A percentile compares a stretch with the other conserved stretches of the same genome.
phyloP scores from a whole-genome alignment of 768 basidiomycete species.

The Galerina sulciceps region DNA sequence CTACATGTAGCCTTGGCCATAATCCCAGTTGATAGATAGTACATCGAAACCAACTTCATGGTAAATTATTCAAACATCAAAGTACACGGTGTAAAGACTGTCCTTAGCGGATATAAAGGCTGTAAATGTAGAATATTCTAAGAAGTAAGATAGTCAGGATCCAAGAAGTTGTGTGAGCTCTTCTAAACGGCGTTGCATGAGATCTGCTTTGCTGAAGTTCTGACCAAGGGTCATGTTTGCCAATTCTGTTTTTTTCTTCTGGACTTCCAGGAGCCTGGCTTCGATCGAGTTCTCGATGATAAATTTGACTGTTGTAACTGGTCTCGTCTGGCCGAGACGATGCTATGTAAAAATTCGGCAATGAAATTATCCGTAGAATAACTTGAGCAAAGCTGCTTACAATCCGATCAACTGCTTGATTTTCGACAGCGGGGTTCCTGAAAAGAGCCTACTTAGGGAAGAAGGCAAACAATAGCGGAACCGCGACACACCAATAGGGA shows the following conservation, averaged over 20 bases:
- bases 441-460: conserved; percentile 4
- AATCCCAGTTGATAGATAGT: not conserved
- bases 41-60: conserved; percentile 6
- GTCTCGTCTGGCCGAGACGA: conserved; percentile 91
- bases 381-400: conserved; percentile 51
- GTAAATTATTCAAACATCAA: conserved; percentile 12
- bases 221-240: conserved; percentile 94
- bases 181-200: conserved; percentile 86
- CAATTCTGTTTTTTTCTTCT: conserved; percentile 91
- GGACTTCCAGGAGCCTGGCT: conserved; percentile 88
- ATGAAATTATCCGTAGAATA: too few species aligned
- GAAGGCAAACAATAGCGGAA: not conserved
- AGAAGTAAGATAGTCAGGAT: conserved; percentile 34
- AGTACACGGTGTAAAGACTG: conserved; percentile 14
- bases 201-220: conserved; percentile 84
- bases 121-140: conserved; percentile 22
- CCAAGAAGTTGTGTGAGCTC: conserved; percentile 82
- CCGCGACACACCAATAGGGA: conserved; percentile 79
- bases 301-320: conserved; percentile 90
- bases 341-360: conserved; percentile 55
- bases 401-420: conserved; percentile 97
- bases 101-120: conserved; percentile 20
- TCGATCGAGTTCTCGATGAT: conserved; percentile 97
- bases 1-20: not conserved
- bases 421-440: conserved; percentile 97